Percentiles rank a stretch among this genome's conserved stretches.
phyloP scores from a whole-genome alignment of 192 early-diverging fungal species.

The Allomyces macrogynus region DNA sequence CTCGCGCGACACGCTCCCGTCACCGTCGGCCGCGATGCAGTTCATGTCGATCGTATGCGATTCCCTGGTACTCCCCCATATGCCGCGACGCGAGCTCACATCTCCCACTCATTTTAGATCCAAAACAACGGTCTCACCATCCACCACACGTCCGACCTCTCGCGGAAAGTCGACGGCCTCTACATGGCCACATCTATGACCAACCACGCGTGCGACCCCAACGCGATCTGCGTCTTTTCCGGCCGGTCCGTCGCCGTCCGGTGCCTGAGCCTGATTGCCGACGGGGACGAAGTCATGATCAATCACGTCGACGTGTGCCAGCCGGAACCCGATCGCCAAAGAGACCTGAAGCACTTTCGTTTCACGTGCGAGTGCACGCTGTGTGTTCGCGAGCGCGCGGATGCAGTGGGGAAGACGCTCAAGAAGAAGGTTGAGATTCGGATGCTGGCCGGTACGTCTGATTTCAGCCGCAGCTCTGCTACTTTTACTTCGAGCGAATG shows the following conservation, averaged over 20 bases:
- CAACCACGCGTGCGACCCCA: not conserved
- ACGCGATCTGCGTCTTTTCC: not conserved
- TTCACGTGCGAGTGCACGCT: not conserved
- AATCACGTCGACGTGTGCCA: not conserved
- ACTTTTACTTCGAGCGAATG: not conserved
- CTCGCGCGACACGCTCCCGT: not conserved
- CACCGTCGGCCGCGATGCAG: not conserved
- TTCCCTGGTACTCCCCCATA: too few relatives aligned
- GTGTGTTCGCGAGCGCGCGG: not conserved
- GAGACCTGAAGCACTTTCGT: not conserved
- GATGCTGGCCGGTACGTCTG: not conserved
- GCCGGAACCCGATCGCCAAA: not conserved
- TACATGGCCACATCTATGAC: not conserved
- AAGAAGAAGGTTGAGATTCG: not conserved
- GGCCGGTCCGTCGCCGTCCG: not conserved
- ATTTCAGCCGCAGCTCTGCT: too few relatives aligned
- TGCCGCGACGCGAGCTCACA: too few relatives aligned
- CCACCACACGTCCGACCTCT: not conserved
- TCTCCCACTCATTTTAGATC: not conserved
- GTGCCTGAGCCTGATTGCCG: not conserved
- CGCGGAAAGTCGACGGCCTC: not conserved
- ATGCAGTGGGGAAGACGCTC: not conserved
- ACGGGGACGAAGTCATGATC: not conserved
- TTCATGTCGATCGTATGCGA: not conserved
- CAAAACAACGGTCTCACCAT: not conserved